Base-by-base conservation (phyloP, 1,139 yeast species). In the Geotrichum bryndzae region DNA sequence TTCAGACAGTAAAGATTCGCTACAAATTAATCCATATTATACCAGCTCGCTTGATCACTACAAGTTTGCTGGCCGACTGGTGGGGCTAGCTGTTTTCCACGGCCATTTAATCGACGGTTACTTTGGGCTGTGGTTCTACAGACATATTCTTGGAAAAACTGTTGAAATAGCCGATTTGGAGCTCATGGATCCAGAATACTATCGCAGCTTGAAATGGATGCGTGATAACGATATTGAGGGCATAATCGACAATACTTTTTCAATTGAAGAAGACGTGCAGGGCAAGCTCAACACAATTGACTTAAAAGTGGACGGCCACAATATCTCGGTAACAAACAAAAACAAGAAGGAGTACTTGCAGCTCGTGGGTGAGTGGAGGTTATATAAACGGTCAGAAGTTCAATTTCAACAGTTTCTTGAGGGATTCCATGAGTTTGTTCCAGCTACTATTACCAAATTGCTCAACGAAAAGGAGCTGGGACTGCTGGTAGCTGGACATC, bases 11-110 rank as follows among this genome's bases (percentile, higher is more conserved):
- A 94, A 94, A 76, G 94, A 94, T 78, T 94, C 99, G 0, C 82
- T 94, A 74, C 99, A 94, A 77, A 92, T 94, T 77, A 94, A 94
- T 80, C 97, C 98, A 67, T 95, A 92, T 76, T 89, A 96, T 18
- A 96, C 91, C 66, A 89, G 94, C 69, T 94, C 94, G 74, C 98
- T 98, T 31, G 99, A 94, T 77, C 99, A 94, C 77, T 94, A 94
- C 85, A 94, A 94, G 76, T 94, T 94, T 74, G 92, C 94, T 74
- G 99, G 99, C 68, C 87, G 99, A 78, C 97, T 91, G 64, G 97
- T 94, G 64, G 99, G 99, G 53, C 81, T 94, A 69, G 97, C 97
- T 75, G 96, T 94, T 27, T 94, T 94, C 92, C 99, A 94, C 74
- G 85, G 99, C 76, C 84, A 99, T 75, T 94, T 94, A 80, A 80